These are phyloP conservation scores for Pseudocercospora ulei DNA, from an alignment of 2,329 filamentous ascomycete genomes.

Conservation along the genomic window DNA sequence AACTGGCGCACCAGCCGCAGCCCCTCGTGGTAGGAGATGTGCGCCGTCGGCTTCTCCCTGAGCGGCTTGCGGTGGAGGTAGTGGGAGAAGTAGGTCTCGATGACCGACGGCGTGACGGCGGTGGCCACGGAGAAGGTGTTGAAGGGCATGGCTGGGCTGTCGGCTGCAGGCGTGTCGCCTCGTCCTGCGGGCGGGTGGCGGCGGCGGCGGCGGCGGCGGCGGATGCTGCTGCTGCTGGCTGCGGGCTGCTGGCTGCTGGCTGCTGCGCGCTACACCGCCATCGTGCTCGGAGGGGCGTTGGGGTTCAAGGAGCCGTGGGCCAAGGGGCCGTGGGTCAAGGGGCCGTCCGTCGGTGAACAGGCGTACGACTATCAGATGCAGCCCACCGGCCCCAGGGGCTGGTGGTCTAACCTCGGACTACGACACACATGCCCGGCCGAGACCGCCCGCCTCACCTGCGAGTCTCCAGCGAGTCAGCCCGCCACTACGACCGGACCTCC, in stretches of 20 bases:
- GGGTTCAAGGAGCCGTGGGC: too few species aligned
- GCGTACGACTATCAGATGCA: too few species aligned
- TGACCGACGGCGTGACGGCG: slow-evolving; percentile 76
- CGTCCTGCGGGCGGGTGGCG: too few species aligned
- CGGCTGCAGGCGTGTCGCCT: too few species aligned
- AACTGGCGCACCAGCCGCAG: slow-evolving; percentile 80
- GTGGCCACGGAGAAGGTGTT: slow-evolving; percentile 73
- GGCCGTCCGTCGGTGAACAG: too few species aligned
- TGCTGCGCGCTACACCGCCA: background rate
- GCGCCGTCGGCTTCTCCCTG: slow-evolving; percentile 71
- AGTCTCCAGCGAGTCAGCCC: too few species aligned
- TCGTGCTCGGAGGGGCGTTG: slow-evolving; percentile 2
- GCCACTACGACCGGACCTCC: background rate
- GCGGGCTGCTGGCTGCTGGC: background rate
- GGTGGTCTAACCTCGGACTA: too few species aligned
- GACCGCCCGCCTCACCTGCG: slow-evolving; percentile 2
- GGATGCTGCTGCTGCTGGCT: too few species aligned
- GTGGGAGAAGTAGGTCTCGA: slow-evolving; percentile 81
- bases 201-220: too few species aligned
- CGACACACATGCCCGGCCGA: too few species aligned
- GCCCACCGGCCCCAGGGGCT: too few species aligned
- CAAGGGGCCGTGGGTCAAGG: too few species aligned
- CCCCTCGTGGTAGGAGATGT: slow-evolving; percentile 90
- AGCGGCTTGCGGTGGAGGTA: slow-evolving; percentile 71
- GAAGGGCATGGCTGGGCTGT: slow-evolving; percentile 47